phyloP scores from a whole-genome alignment of 2,329 filamentous ascomycete genomes.

The Talaromyces islandicus region DNA sequence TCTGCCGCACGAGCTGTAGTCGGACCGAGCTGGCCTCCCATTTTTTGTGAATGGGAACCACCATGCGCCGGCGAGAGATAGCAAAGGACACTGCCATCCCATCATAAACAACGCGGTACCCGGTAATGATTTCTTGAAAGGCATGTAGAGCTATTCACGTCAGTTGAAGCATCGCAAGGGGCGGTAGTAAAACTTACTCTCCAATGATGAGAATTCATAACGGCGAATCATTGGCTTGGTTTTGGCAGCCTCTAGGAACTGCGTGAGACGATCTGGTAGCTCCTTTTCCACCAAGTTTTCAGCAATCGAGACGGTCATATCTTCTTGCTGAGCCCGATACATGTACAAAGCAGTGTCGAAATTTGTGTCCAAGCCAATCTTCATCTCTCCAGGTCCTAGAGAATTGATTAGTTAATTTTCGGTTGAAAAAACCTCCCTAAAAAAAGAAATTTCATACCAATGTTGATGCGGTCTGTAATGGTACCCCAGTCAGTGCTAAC shows the following conservation, averaged over 20 bases:
- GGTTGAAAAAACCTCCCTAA: not conserved
- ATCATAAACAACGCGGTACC: constrained; percentile 70
- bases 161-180: not conserved
- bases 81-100: constrained; percentile 66
- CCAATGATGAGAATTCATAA: constrained; percentile 59
- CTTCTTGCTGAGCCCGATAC: constrained; percentile 66
- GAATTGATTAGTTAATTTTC: constrained; percentile 12
- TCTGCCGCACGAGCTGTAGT: constrained; percentile 71
- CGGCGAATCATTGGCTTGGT: constrained; percentile 63
- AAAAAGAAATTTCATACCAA: constrained; percentile 40
- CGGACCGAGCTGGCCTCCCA: constrained; percentile 80
- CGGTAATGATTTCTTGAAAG: constrained; percentile 74
- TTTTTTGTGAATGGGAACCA: constrained; percentile 89
- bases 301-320: constrained; percentile 69
- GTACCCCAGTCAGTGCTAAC: constrained; percentile 70
- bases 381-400: constrained; percentile 62
- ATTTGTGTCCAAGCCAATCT: constrained; percentile 58
- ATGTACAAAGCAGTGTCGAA: constrained; percentile 59
- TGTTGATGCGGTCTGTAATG: constrained; percentile 76
- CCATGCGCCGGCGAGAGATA: constrained; percentile 78
- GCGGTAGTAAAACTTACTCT: constrained; percentile 22
- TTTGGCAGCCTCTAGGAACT: constrained; percentile 55
- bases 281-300: constrained; percentile 61
- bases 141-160: constrained; percentile 58
- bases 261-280: constrained; percentile 55